A percentile compares a stretch with the other conserved stretches of the same genome.
Conservation (phyloP, 768 basidiomycete genomes). For the Mycena floridula region DNA sequence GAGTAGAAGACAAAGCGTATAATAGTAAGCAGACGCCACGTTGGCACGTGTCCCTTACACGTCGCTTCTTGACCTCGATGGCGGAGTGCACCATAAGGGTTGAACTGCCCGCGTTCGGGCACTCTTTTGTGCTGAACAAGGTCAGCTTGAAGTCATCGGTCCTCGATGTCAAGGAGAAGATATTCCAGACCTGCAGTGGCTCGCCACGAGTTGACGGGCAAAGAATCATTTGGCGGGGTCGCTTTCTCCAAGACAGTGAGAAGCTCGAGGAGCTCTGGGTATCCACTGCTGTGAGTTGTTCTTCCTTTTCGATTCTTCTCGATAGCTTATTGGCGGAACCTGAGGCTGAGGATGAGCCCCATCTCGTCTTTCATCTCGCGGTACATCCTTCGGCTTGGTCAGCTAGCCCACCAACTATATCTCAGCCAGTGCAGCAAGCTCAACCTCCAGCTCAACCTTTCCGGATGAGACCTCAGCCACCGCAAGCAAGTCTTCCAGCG, state of each 20-base stretch:
- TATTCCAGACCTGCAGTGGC: slow-evolving; percentile 53
- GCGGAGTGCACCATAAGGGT: slow-evolving; percentile 42
- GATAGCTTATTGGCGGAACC: slow-evolving; percentile 6
- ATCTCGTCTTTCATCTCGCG: slow-evolving; percentile 59
- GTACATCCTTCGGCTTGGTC: slow-evolving; percentile 80
- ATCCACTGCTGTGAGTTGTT: slow-evolving; percentile 29
- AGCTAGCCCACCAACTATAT: slow-evolving; percentile 38
- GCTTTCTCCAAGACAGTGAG: slow-evolving; percentile 59
- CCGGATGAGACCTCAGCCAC: neutral
- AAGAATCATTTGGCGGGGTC: slow-evolving; percentile 70
- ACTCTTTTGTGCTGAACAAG: slow-evolving; percentile 49
- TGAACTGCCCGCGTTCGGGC: slow-evolving; percentile 71
- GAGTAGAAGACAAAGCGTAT: no score
- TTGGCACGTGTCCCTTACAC: no score
- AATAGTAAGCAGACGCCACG: no score
- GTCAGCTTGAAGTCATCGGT: slow-evolving; percentile 45
- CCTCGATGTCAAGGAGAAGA: slow-evolving; percentile 61
- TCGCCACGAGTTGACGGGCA: slow-evolving; percentile 66
- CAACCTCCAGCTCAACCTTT: slow-evolving; percentile 7
- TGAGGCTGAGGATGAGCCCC: slow-evolving; percentile 51
- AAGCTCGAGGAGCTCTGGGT: slow-evolving; percentile 65
- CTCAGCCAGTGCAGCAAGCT: slow-evolving; percentile 12
- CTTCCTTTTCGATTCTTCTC: slow-evolving; percentile 4
- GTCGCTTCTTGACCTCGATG: no score
- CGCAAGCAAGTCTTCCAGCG: neutral